Conservation (phyloP, 257 asterid genomes). For the Perilla frutescens region DNA sequence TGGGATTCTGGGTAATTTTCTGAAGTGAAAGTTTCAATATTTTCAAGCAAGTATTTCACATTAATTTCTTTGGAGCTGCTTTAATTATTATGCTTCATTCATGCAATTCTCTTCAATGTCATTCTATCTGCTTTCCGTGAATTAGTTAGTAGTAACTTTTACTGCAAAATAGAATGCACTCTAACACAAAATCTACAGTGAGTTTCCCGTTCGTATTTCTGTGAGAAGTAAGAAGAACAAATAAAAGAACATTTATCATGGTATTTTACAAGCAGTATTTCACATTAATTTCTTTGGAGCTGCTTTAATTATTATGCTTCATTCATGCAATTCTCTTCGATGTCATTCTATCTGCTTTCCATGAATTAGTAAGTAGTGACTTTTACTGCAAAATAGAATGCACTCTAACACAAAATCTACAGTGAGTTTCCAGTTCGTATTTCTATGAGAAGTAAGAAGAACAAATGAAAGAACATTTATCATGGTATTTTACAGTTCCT, state of each 20-base stretch:
- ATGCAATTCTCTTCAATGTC: neutral
- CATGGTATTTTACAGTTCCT: neutral
- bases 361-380: neutral
- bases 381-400: neutral
- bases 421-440: neutral
- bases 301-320: neutral
- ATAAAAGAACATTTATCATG: no score
- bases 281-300: neutral
- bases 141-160: neutral
- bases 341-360: neutral
- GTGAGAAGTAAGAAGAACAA: neutral
- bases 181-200: neutral
- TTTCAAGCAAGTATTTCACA: neutral
- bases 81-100: neutral
- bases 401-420: neutral
- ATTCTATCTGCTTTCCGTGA: neutral
- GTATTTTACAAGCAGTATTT: neutral
- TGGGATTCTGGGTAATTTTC: constrained; percentile 70
- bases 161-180: neutral
- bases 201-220: neutral
- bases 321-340: constrained; percentile 7
- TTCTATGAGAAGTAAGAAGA: neutral
- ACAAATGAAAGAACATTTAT: neutral
- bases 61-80: neutral
- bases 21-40: constrained; percentile 4